Evolutionary conservation across 2,329 filamentous ascomycete species (phyloP).

Genomic region (Clarireedia paspali): DNA sequence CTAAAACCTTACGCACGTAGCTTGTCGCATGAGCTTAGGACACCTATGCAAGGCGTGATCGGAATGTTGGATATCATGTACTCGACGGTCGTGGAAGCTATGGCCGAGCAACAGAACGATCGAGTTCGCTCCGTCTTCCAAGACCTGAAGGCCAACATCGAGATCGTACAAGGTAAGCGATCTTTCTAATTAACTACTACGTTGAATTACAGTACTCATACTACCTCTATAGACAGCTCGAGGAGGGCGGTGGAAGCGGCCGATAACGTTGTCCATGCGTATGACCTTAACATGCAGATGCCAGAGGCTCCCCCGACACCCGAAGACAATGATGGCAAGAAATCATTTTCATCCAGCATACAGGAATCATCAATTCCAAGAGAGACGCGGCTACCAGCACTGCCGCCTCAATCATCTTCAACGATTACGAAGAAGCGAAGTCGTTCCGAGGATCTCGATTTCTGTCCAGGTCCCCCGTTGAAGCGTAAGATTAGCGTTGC

Average conservation of each 20-base stretch:
- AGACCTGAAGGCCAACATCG: conserved; percentile 59
- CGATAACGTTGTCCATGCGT: conserved; percentile 69
- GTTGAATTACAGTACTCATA: conserved; percentile 1
- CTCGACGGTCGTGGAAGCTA: conserved; percentile 60
- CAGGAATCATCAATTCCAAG: neutral
- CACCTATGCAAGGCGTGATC: conserved; percentile 69
- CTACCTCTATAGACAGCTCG: conserved; percentile 49
- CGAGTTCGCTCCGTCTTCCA: conserved; percentile 49
- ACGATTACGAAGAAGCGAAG: conserved; percentile 14
- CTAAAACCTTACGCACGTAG: conserved; percentile 66
- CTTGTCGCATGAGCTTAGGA: conserved; percentile 63
- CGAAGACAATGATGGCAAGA: conserved; percentile 12
- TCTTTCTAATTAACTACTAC: neutral
- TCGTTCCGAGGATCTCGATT: conserved; percentile 16
- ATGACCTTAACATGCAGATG: conserved; percentile 67
- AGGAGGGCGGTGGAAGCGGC: conserved; percentile 65
- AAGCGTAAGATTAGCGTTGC: conserved; percentile 24
- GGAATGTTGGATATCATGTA: conserved; percentile 74
- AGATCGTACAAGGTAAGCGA: conserved; percentile 55
- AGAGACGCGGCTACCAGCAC: neutral
- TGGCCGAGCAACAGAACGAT: conserved; percentile 44
- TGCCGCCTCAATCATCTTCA: neutral
- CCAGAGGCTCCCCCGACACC: conserved; percentile 48
- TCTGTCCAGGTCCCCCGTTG: conserved; percentile 18
- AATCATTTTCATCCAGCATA: neutral